Base-by-base conservation (phyloP, 129 eudicot species). In the Kitagawia praeruptora region DNA sequence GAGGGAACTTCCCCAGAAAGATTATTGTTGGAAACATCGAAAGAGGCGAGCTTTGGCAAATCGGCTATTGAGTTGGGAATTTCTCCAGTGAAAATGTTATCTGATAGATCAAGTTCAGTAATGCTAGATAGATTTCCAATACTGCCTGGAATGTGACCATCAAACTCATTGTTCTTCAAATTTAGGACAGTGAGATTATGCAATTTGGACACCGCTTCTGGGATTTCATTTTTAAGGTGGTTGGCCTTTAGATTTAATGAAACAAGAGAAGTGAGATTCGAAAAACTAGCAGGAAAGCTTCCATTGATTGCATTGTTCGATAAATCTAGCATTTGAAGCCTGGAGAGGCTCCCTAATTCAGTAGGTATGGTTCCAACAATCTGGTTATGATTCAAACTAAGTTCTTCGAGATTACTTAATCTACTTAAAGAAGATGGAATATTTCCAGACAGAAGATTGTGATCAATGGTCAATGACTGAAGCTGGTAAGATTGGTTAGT, bases 1-100 rank as follows among this genome's bases (percentile, higher is more conserved):
- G 89, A 73, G 16, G 96, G 97, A 38, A 96, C 97, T 51, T 77
- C 70, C 4, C 99, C 99, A 0, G 98, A 95, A 44, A 96, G 93
- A 13, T 85, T 76, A 71, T 92, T 96, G 79, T 90, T 86, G 3
- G 98, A 90, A 45, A 90, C 91, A 78, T 92, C 83, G 31, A 92
- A 83, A 25, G 79, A 82, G 70, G 86, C 77, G 39, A 96, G 95
- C 31, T 83, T 90, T 37, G 84, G 80, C 34, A 90, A 61, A 49
- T 74, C 23, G 21, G 56, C 80, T 37, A 95, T 39, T 3, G 99
- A 89, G 54, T 37, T 67, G 34, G 99, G 97, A 37, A 95, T 92
- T 76, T 80, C 89, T 38, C 97, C 97, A 54, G 83, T 87, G 78
- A 95, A 82, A 75, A 79, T 86, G 85, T 95, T 91, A 66, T 82